phyloP scores from a whole-genome alignment of 2,329 filamentous ascomycete genomes.

The Pseudogymnoascus sp. region DNA sequence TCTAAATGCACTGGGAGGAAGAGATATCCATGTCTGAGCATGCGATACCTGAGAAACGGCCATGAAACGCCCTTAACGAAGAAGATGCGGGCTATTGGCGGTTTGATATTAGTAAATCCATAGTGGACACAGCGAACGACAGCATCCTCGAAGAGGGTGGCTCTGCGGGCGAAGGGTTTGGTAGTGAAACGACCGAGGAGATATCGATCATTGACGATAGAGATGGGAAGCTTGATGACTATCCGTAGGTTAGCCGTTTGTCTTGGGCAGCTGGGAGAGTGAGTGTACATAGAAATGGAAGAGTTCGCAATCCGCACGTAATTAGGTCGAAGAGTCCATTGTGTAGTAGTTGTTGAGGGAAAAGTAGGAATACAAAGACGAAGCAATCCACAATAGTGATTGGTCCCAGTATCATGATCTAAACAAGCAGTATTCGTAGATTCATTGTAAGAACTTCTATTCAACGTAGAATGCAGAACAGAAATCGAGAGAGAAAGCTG shows the following conservation, averaged over 20 bases:
- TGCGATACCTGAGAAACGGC: conserved; percentile 68
- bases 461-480: not conserved
- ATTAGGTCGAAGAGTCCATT: conserved; percentile 56
- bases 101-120: conserved; percentile 65
- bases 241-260: conserved; percentile 7
- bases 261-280: not conserved
- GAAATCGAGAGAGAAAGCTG: not conserved
- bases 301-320: conserved; percentile 49
- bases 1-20: conserved; percentile 57
- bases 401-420: conserved; percentile 63
- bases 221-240: conserved; percentile 53
- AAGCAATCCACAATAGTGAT: conserved; percentile 71
- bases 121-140: conserved; percentile 72
- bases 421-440: not conserved
- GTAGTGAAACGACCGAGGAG: conserved; percentile 38
- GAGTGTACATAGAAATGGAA: conserved; percentile 61
- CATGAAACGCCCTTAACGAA: conserved; percentile 67
- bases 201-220: conserved; percentile 52
- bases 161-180: conserved; percentile 58
- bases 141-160: conserved; percentile 69
- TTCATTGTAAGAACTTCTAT: not conserved
- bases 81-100: conserved; percentile 65
- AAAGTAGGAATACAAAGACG: conserved; percentile 63
- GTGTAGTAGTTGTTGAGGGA: conserved; percentile 63
- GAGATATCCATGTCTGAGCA: conserved; percentile 64